Percentiles rank a stretch among this genome's conserved stretches.
These are phyloP conservation scores for Kodamaea kaohsiungensis DNA, from an alignment of 805 yeast species.

Conservation along the genomic window DNA sequence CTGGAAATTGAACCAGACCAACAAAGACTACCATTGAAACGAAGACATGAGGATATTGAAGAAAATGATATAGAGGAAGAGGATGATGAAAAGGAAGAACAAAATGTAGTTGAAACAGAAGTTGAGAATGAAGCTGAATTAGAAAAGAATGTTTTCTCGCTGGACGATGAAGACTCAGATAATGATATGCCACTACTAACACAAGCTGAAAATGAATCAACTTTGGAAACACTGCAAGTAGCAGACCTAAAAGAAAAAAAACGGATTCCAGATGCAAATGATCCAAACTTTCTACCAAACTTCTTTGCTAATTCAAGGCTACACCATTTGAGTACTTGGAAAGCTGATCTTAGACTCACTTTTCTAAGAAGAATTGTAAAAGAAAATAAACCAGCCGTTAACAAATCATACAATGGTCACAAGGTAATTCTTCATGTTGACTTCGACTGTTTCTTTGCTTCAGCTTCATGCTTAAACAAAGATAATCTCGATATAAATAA, in stretches of 20 bases:
- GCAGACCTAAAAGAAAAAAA: conserved; percentile 5
- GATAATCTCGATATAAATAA: conserved; percentile 53
- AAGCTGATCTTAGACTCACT: conserved; percentile 64
- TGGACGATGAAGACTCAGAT: conserved; percentile 4
- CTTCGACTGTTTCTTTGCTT: conserved; percentile 92
- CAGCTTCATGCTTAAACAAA: conserved; percentile 66
- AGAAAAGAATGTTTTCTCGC: neutral
- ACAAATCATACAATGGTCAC: neutral
- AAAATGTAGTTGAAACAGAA: too few species aligned
- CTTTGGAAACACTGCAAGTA: conserved; percentile 9
- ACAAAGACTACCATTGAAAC: conserved; percentile 23
- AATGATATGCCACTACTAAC: conserved; percentile 13
- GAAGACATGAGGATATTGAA: conserved; percentile 5
- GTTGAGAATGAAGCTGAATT: neutral
- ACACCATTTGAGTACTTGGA: conserved; percentile 89
- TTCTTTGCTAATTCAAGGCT: conserved; percentile 82
- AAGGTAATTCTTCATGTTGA: conserved; percentile 73
- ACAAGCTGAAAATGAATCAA: conserved; percentile 14
- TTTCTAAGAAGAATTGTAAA: conserved; percentile 53
- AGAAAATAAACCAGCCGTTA: conserved; percentile 11
- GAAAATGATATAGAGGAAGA: conserved; percentile 1
- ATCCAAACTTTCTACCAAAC: conserved; percentile 70
- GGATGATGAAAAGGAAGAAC: conserved; percentile 2
- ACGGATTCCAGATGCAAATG: conserved; percentile 55
- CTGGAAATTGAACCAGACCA: conserved; percentile 58